Conservation (phyloP, 2,329 filamentous ascomycete species). For the Apiospora hydei region DNA sequence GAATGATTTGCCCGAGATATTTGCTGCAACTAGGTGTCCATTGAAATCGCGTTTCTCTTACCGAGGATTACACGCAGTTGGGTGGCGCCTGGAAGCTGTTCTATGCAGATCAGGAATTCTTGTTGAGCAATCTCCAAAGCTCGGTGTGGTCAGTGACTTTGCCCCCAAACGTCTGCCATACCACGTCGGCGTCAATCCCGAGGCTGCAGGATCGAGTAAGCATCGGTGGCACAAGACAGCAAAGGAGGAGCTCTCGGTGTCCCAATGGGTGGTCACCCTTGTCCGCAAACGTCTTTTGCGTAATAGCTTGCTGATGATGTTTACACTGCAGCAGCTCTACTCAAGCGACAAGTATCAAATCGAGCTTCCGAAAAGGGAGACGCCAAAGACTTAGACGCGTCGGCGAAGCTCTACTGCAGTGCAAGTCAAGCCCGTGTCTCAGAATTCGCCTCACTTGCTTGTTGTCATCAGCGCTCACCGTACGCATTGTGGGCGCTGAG, state of each 20-base stretch:
- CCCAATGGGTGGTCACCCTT: not conserved
- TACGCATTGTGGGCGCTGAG: not conserved
- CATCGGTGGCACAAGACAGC: not conserved
- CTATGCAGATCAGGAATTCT: not conserved
- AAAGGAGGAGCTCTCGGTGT: not conserved
- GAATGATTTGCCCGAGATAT: not conserved
- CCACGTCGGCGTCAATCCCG: not conserved
- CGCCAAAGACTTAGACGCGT: not conserved
- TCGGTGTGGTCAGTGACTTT: not conserved
- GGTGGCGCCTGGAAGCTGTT: not conserved
- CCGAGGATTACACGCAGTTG: not conserved
- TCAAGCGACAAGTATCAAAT: not conserved
- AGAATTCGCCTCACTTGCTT: not conserved
- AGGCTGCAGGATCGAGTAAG: not conserved
- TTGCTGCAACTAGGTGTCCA: not conserved
- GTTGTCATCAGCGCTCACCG: not conserved
- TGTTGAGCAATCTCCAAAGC: not conserved
- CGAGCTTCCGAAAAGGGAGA: not conserved
- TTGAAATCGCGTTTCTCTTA: not conserved
- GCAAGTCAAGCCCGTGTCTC: conserved; percentile 7
- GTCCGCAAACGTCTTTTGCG: not conserved
- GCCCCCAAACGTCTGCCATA: not conserved
- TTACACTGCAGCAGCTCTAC: not conserved
- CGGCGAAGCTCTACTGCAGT: not conserved
- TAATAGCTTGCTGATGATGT: not conserved